Evolutionary conservation across 208 protist species (phyloP).

Genomic region (Leishmania martiniquensis): DNA sequence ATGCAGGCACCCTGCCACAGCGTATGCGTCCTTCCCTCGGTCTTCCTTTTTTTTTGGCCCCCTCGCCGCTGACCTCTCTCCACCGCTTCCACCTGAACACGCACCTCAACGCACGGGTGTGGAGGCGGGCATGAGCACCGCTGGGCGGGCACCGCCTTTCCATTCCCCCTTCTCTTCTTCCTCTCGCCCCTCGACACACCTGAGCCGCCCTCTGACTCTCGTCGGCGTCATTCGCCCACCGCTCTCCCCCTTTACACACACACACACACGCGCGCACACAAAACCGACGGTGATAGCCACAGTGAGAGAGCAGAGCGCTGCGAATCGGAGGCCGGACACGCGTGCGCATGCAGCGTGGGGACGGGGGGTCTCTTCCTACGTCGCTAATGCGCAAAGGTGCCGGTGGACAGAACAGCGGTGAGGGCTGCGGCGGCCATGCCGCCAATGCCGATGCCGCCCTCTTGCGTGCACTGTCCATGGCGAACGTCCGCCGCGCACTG

Average conservation of each 20-base stretch:
- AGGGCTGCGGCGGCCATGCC: background rate
- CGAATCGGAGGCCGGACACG: too few species aligned
- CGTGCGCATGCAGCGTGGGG: background rate
- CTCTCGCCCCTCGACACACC: background rate
- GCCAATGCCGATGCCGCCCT: background rate
- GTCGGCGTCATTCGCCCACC: background rate
- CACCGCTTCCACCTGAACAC: background rate
- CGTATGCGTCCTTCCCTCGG: background rate
- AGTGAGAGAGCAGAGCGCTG: background rate
- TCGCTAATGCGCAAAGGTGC: background rate
- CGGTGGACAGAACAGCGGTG: background rate
- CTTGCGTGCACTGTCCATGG: background rate
- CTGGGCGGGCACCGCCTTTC: background rate
- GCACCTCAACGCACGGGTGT: background rate
- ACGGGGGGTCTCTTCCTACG: background rate
- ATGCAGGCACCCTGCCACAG: background rate
- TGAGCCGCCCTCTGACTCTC: background rate
- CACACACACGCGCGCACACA: too few species aligned
- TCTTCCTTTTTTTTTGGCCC: too few species aligned
- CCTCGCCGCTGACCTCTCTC: background rate
- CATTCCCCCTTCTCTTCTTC: background rate
- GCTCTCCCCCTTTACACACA: too few species aligned
- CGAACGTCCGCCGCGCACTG: background rate
- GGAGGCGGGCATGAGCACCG: background rate
- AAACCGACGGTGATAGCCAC: too few species aligned